Base-by-base conservation (phyloP, 805 yeast species). In the Candida awuae region DNA sequence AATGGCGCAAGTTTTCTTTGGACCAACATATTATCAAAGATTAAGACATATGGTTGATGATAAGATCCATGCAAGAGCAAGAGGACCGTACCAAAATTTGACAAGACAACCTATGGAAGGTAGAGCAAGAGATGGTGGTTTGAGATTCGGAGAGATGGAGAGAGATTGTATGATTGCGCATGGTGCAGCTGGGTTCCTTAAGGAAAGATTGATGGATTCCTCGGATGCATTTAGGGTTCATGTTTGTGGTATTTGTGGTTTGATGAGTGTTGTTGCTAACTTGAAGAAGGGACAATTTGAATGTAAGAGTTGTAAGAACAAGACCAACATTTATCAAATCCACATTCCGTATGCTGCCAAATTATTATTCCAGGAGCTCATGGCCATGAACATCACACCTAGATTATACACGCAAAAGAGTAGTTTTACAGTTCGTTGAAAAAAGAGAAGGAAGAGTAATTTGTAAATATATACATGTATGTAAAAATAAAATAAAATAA, bases 131-230 rank as follows among this genome's bases (percentile, higher is more conserved):
- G 97, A 92, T 65, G 98, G 98, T 77, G 98, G 98, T 53, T 71
- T 90, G 62, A 85, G 98, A 66, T 88, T 90, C 75, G 98, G 98
- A 58, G 98, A 90, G 66, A 92, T 92, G 99, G 99, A 92, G 68
- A 85, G 99, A 71, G 99, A 92, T 73, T 92, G 99, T 82, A 90
- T 92, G 97, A 92, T 92, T 71, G 98, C 99, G 2, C 97, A 92
- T 61, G 99, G 99, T 62, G 97, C 97, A 12, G 97, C 98, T 4
- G 94, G 97, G 7, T 90, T 92, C 71, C 75, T 92, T 68, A 87
- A 90, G 65, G 99, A 92, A 68, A 76, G 99, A 62, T 71, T 92
- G 62, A 90, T 92, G 97, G 97, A 92, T 65, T 96, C 97, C 10
- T 90, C 97, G 0, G 99, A 92, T 68, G 97, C 97, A 2, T 92